A percentile compares a stretch with the other conserved stretches of the same genome.
These are phyloP conservation scores for Kwoniella pini DNA, from an alignment of 768 basidiomycete species.

Conservation along the genomic window DNA sequence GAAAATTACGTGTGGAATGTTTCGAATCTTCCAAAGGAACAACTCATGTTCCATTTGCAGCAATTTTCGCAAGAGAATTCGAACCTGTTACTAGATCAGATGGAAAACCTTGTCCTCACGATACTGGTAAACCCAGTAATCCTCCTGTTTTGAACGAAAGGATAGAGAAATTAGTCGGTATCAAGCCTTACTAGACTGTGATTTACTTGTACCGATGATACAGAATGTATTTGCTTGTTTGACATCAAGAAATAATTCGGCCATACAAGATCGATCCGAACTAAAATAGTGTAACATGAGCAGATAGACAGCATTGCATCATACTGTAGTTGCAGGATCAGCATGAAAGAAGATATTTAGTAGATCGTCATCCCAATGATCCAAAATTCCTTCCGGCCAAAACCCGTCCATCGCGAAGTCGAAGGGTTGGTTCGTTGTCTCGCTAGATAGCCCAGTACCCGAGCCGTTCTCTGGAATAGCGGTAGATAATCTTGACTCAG, in stretches of 20 bases:
- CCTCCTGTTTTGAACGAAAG: constrained; percentile 10
- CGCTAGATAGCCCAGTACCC: no score
- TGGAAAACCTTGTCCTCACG: constrained; percentile 24
- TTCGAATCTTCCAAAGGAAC: constrained; percentile 21
- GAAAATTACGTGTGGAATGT: constrained; percentile 17
- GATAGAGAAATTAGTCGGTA: constrained; percentile 19
- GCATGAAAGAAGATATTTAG: constrained; percentile 18
- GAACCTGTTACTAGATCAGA: constrained; percentile 22
- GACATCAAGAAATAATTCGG: no score
- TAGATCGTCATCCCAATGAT: constrained; percentile 6
- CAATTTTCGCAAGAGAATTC: constrained; percentile 21
- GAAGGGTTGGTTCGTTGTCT: neutral
- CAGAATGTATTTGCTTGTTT: neutral
- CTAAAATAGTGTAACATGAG: no score
- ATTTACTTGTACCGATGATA: neutral
- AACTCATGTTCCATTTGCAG: constrained; percentile 31
- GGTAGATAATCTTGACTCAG: neutral
- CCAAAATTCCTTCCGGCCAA: neutral
- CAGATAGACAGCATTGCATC: no score
- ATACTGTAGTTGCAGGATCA: constrained; percentile 3
- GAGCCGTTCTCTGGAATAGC: no score
- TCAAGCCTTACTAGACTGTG: constrained; percentile 19
- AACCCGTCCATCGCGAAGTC: constrained; percentile 1
- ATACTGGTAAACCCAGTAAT: constrained; percentile 21
- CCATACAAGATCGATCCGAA: no score